phyloP scores from a whole-genome alignment of 768 basidiomycete species.

The Gautieria morchelliformis region DNA sequence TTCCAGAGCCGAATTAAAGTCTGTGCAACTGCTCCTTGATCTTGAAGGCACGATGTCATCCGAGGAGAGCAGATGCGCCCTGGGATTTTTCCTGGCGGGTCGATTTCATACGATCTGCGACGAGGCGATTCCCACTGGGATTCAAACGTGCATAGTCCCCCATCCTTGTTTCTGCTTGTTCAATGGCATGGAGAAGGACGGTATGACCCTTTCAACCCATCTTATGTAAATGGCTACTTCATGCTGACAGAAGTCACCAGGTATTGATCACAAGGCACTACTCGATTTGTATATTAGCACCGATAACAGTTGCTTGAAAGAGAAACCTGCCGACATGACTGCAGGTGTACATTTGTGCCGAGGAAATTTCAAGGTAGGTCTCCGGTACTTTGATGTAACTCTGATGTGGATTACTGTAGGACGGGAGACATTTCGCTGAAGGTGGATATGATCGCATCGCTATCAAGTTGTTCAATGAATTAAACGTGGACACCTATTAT shows the following conservation, averaged over 20 bases:
- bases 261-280: slow-evolving; percentile 48
- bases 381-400: not conserved
- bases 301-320: slow-evolving; percentile 37
- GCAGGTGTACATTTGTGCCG: slow-evolving; percentile 55
- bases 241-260: not conserved
- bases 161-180: too few relatives aligned
- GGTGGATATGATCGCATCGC: slow-evolving; percentile 30
- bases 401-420: slow-evolving; percentile 10
- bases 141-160: too few relatives aligned
- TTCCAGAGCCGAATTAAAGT: too few relatives aligned
- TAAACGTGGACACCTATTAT: slow-evolving; percentile 47
- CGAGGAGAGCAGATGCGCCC: too few relatives aligned
- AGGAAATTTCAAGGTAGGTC: slow-evolving; percentile 20
- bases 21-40: too few relatives aligned
- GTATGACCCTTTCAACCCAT: slow-evolving; percentile 13
- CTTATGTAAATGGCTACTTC: not conserved
- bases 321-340: slow-evolving; percentile 43
- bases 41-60: too few relatives aligned
- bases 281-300: slow-evolving; percentile 60
- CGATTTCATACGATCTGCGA: too few relatives aligned
- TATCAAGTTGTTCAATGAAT: slow-evolving; percentile 38
- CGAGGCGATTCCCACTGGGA: too few relatives aligned
- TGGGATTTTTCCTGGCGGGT: too few relatives aligned
- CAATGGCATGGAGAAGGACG: slow-evolving; percentile 53
- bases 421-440: slow-evolving; percentile 43